Base-by-base conservation (phyloP, 805 yeast species). In the Pichia sporocuriosa region DNA sequence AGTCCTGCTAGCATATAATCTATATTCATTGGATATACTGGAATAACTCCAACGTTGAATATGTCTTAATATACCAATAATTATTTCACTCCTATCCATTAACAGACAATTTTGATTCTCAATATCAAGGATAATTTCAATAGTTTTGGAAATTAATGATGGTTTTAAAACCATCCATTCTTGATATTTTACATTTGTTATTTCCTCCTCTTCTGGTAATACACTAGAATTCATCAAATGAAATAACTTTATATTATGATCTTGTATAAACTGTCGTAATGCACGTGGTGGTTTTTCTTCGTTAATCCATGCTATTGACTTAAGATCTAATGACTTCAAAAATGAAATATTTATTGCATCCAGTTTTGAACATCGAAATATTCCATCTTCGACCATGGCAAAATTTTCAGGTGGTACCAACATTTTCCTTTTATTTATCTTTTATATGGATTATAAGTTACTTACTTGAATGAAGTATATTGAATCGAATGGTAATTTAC, bases 331-430 rank as follows among this genome's bases (percentile, higher is more conserved):
- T 0, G 96, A 84, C 43, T 77, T 82, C 21, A 90, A 57, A 55
- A 89, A 90, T 22, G 93, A 82, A 44, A 81, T 70, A 58, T 84
- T 81, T 43, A 84, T 77, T 1, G 85, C 75, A 45, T 84, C 90
- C 10, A 90, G 62, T 51, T 79, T 78, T 4, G 93, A 73, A 54
- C 96, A 85, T 40, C 97, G 71, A 63, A 84, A 82, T 1, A 90
- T 66, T 0, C 95, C 95, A 21, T 81, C 80, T 62, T 93, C 97
- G 4, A 89, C 96, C 24, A 87, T 69, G 0, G 96, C 95, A 65
- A 84, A 93, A 57, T 84, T 85, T 37, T 87, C 90, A 1, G 98
- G 97, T 1, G 96, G 95, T 0, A 89, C 85, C 25, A 88, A 68
- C 96, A 88, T 87, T n/a, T 19, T 22, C n/a, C 17, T 21, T 9